phyloP scores from a whole-genome alignment of 495 filamentous ascomycete species.

The Cercophora sp. region DNA sequence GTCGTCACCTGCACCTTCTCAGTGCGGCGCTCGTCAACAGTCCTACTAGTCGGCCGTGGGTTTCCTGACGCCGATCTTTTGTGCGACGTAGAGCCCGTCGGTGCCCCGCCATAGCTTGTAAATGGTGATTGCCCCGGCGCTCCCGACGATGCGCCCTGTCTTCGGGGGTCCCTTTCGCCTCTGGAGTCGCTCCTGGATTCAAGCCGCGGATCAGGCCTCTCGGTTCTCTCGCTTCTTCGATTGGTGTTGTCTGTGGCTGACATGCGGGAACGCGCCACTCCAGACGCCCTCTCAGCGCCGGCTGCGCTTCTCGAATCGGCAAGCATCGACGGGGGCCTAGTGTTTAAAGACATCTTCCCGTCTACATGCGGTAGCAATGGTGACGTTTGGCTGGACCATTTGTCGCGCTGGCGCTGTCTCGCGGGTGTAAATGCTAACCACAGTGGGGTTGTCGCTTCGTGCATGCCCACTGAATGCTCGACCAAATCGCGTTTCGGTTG shows the following conservation, averaged over 20 bases:
- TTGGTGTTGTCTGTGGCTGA: conserved; percentile 22
- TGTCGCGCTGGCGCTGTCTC: background rate
- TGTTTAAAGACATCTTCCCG: conserved; percentile 37
- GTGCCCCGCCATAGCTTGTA: background rate
- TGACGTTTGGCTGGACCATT: conserved; percentile 10
- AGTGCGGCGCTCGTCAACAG: conserved; percentile 40
- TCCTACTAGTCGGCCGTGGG: conserved; percentile 35
- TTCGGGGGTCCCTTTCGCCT: background rate
- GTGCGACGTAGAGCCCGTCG: conserved; percentile 27
- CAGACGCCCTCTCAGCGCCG: conserved; percentile 27
- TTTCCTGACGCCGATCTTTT: conserved; percentile 44
- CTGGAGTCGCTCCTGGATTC: background rate
- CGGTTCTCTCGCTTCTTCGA: conserved; percentile 1
- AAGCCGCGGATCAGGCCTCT: background rate
- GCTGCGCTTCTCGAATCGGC: conserved; percentile 37
- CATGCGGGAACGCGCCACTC: conserved; percentile 33
- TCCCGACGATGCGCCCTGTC: background rate
- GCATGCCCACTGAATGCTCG: background rate
- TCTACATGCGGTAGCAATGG: conserved; percentile 26
- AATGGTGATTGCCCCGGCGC: conserved; percentile 12
- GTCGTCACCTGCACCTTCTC: conserved; percentile 59
- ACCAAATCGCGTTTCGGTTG: background rate
- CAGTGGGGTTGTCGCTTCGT: no score
- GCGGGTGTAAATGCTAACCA: background rate
- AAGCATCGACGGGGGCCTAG: conserved; percentile 28